Evolutionary conservation across 2,329 filamentous ascomycete genomes (phyloP).

Genomic region (Akanthomyces dipterigenus): DNA sequence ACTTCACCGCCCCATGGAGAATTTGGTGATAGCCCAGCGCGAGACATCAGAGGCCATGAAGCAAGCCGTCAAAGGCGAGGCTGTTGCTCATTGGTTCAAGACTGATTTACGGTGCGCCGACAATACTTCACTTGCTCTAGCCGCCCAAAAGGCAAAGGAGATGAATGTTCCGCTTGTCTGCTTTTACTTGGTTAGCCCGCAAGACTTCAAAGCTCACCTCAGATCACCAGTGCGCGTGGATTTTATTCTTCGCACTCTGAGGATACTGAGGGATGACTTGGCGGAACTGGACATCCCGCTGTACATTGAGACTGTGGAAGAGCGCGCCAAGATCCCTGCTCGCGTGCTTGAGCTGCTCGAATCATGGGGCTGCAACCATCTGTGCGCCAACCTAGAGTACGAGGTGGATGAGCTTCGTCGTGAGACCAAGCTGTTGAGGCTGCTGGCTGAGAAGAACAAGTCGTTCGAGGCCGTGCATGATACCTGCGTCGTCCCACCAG

Average conservation of each 20-base stretch:
- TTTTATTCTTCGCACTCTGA: slow-evolving; percentile 69
- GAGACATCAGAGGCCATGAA: slow-evolving; percentile 42
- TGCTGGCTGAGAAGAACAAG: slow-evolving; percentile 56
- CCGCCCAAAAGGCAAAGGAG: slow-evolving; percentile 57
- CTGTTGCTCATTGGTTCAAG: slow-evolving; percentile 88
- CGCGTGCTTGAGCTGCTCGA: slow-evolving; percentile 59
- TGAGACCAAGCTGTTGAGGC: slow-evolving; percentile 59
- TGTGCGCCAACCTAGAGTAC: slow-evolving; percentile 83
- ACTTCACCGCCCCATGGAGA: slow-evolving; percentile 66
- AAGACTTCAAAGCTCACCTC: slow-evolving; percentile 79
- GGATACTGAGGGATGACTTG: slow-evolving; percentile 58
- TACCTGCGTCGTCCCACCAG: slow-evolving; percentile 75
- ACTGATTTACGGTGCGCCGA: slow-evolving; percentile 68
- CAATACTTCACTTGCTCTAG: slow-evolving; percentile 64
- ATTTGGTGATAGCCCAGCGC: slow-evolving; percentile 52
- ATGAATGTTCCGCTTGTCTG: slow-evolving; percentile 66
- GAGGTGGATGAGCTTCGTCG: slow-evolving; percentile 83
- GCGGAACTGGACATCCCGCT: slow-evolving; percentile 69
- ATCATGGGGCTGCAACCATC: slow-evolving; percentile 65
- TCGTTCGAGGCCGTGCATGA: slow-evolving; percentile 70
- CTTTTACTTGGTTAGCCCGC: slow-evolving; percentile 72
- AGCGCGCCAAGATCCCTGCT: slow-evolving; percentile 53
- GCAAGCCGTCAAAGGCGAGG: slow-evolving; percentile 26
- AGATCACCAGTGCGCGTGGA: slow-evolving; percentile 69
- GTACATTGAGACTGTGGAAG: slow-evolving; percentile 63